phyloP scores from a whole-genome alignment of 1,139 yeast genomes.

The Suhomyces guaymorum region DNA sequence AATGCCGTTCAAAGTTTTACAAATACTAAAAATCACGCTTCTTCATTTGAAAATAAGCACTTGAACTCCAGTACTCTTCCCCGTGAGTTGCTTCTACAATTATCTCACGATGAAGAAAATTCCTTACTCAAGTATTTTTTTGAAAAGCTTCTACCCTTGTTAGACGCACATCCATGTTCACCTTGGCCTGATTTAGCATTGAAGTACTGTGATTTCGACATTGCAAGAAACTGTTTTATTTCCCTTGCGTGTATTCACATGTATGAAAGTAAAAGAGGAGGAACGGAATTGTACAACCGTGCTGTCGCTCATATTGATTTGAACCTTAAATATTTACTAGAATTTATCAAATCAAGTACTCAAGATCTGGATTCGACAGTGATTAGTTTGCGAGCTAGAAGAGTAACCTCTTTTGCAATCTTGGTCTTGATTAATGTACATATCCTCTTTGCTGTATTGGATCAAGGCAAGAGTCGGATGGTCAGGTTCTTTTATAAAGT shows the following conservation, averaged over 20 bases:
- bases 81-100: conserved; percentile 2
- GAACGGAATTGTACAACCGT: conserved; percentile 47
- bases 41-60: not conserved
- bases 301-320: conserved; percentile 54
- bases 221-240: conserved; percentile 55
- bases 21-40: not conserved
- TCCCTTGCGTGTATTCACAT: conserved; percentile 55
- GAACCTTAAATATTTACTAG: conserved; percentile 52
- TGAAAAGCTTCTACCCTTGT: conserved; percentile 48
- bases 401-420: conserved; percentile 50
- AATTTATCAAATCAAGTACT: conserved; percentile 25
- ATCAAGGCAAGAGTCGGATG: conserved; percentile 53
- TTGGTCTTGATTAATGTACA: conserved; percentile 53
- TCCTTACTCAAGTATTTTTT: conserved; percentile 55
- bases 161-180: conserved; percentile 57
- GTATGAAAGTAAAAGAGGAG: conserved; percentile 50
- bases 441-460: conserved; percentile 50
- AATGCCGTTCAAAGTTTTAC: too few relatives aligned
- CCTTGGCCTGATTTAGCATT: conserved; percentile 61
- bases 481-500: conserved; percentile 48
- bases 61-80: not conserved
- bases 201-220: conserved; percentile 54
- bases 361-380: not conserved
- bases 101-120: conserved; percentile 45
- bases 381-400: conserved; percentile 21